Percentiles rank a stretch among this genome's conserved stretches.
Conservation (phyloP, 257 asterid genomes). For the Plantago ovata region DNA sequence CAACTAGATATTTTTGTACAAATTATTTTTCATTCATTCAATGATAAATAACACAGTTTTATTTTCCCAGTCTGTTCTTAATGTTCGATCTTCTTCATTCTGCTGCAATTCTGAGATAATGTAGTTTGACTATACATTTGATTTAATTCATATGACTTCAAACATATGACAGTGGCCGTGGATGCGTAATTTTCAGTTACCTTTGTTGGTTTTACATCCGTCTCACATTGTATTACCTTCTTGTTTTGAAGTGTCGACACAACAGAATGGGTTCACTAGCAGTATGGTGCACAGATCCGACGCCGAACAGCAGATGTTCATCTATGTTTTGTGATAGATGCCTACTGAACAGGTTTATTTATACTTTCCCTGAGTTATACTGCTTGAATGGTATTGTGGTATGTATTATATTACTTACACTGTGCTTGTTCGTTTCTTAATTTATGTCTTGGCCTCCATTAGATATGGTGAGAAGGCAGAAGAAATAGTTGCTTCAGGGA, state of each 20-base stretch:
- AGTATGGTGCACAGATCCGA: conserved; percentile 41
- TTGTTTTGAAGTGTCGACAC: conserved; percentile 75
- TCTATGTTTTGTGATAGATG: conserved; percentile 55
- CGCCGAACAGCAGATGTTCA: conserved; percentile 41
- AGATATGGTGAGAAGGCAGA: conserved; percentile 77
- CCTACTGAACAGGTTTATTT: conserved; percentile 69
- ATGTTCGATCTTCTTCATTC: too few relatives aligned
- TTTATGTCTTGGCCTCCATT: conserved; percentile 6
- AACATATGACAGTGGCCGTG: too few relatives aligned
- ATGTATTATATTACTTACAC: neutral
- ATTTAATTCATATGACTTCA: too few relatives aligned
- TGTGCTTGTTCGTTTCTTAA: neutral
- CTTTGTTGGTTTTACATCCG: too few relatives aligned
- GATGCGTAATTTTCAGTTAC: too few relatives aligned
- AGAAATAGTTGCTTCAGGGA: conserved; percentile 34
- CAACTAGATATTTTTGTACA: too few relatives aligned
- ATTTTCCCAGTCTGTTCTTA: too few relatives aligned
- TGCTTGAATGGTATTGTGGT: too few relatives aligned
- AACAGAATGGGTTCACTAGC: conserved; percentile 39
- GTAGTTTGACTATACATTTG: too few relatives aligned
- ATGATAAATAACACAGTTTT: too few relatives aligned
- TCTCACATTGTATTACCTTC: neutral
- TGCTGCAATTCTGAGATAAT: too few relatives aligned
- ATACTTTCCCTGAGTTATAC: neutral
- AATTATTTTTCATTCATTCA: too few relatives aligned